Base-by-base conservation (phyloP, 306 rosid genomes). In the Senna siamea region DNA sequence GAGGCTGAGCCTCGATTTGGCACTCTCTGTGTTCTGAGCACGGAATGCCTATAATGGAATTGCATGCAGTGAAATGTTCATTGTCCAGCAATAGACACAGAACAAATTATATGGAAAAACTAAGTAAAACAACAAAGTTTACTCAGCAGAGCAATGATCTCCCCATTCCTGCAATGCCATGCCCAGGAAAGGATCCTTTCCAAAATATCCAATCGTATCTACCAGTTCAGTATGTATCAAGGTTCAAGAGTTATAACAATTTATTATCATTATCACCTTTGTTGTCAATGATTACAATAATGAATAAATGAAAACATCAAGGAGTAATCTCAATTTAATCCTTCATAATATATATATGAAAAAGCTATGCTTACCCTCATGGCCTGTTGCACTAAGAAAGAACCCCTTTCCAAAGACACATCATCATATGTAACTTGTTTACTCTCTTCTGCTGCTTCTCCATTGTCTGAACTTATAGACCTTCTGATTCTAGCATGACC, bases 361-460 rank as follows among this genome's bases (percentile, higher is more conserved):
- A 22, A 73, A 50, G 50, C 22, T 61, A 77, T 18, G 71, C 88
- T 76, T 71, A 94, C 99, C 96, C 97, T 91, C 99, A 94, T 92
- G 78, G 99, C 97, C 56, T 94, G 99, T 72, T 94, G 97, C 63
- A 94, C 92, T 83, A 94, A 86, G 87, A 94, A 94, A 76, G 99
- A 87, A 66, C 97, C 97, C 78, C 99, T 91, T 82, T 94, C 97
- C 86, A 94, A 73, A 79, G 97, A 94, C 76, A 94, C 91, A 32
- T 94, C 99, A 82, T 92, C 99, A 69, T 94, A 94, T 66, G 85
- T 73, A 17, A 94, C 90, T 14, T 77, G 81, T 76, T 86, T 83
- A 76, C 77, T 87, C 76, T 87, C 94, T 30, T 78, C 58, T 23
- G 69, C 82, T 73, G 55, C 84, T 74, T 84, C 96, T 28, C 78